phyloP scores from a whole-genome alignment of 768 basidiomycete genomes.

The Hygrocybe coccinea region DNA sequence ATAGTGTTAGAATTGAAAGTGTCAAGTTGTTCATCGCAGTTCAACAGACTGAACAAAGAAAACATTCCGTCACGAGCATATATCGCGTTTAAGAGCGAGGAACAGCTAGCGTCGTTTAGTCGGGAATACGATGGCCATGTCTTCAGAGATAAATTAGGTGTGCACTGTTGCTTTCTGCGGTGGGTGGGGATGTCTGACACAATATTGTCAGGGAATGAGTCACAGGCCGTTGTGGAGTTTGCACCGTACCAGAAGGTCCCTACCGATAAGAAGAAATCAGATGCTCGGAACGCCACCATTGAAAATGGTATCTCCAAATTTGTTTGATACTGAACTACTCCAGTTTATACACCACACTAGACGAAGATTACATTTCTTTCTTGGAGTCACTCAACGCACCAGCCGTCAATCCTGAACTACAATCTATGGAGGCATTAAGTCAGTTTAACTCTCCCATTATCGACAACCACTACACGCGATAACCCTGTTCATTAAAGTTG shows the following conservation, averaged over 20 bases:
- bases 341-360: constrained; percentile 32
- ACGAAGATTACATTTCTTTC: constrained; percentile 82
- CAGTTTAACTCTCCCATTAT: constrained; percentile 22
- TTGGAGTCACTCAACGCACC: constrained; percentile 61
- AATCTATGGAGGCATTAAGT: constrained; percentile 64
- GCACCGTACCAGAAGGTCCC: constrained; percentile 89
- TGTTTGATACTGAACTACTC: background rate
- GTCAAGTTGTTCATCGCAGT: constrained; percentile 5
- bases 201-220: constrained; percentile 66
- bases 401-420: constrained; percentile 46
- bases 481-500: constrained; percentile 40
- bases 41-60: constrained; percentile 70
- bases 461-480: background rate
- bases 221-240: constrained; percentile 86
- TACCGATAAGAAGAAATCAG: constrained; percentile 65
- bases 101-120: constrained; percentile 68
- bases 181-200: no score
- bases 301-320: constrained; percentile 65
- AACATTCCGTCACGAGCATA: constrained; percentile 85
- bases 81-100: constrained; percentile 79
- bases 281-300: constrained; percentile 81
- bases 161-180: constrained; percentile 19
- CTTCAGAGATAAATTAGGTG: constrained; percentile 89
- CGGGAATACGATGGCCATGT: constrained; percentile 86
- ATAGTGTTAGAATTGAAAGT: background rate